Evolutionary conservation across 768 basidiomycete genomes (phyloP).

Genomic region (Tylopilus balloui): DNA sequence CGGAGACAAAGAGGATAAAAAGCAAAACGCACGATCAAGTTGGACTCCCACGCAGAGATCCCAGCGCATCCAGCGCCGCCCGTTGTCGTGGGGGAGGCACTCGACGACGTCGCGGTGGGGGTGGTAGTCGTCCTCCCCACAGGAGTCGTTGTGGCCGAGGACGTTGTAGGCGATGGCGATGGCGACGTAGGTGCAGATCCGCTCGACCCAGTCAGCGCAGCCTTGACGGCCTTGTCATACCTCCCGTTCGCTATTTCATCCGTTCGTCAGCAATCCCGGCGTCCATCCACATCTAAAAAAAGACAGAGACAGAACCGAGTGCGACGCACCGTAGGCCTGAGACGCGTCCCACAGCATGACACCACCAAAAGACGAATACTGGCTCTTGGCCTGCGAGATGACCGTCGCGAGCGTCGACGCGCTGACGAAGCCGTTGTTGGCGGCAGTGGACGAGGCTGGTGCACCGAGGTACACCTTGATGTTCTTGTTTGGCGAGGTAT

Average conservation of each 20-base stretch:
- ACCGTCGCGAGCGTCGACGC: slow-evolving; percentile 31
- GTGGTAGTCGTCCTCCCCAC: background rate
- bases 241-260: slow-evolving; percentile 38
- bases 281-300: background rate
- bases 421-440: slow-evolving; percentile 39
- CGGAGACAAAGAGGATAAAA: background rate
- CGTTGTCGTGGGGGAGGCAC: slow-evolving; percentile 6
- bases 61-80: slow-evolving; percentile 36
- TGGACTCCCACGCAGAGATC: slow-evolving; percentile 39
- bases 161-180: background rate
- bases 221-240: slow-evolving; percentile 41
- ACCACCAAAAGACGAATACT: slow-evolving; percentile 45
- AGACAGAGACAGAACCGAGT: background rate
- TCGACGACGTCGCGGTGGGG: slow-evolving; percentile 6
- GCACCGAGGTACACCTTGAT: slow-evolving; percentile 49
- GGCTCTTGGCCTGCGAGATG: slow-evolving; percentile 29
- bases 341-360: slow-evolving; percentile 43
- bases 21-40: slow-evolving; percentile 33
- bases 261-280: background rate
- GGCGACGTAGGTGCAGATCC: slow-evolving; percentile 4
- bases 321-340: slow-evolving; percentile 40
- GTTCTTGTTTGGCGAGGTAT: slow-evolving; percentile 39
- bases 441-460: slow-evolving; percentile 39
- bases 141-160: slow-evolving; percentile 6
- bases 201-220: slow-evolving; percentile 29